phyloP scores from a whole-genome alignment of 768 basidiomycete genomes.

The Leccinum boreale region DNA sequence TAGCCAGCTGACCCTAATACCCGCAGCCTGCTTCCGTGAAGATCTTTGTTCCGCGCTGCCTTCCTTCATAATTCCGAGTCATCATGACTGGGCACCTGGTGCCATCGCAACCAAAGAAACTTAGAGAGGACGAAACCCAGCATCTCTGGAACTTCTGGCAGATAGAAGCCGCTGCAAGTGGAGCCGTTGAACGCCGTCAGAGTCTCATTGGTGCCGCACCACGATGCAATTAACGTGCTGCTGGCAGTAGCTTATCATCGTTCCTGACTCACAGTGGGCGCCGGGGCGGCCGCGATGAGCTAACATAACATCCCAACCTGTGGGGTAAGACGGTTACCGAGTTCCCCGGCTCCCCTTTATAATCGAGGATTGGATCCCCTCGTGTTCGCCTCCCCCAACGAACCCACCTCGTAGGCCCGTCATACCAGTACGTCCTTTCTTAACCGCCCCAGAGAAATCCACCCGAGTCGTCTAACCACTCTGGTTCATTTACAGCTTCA shows the following conservation, averaged over 20 bases:
- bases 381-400: neutral
- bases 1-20: too few relatives aligned
- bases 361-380: neutral
- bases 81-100: neutral
- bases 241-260: neutral
- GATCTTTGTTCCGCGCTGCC: too few relatives aligned
- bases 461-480: neutral
- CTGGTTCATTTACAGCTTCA: constrained; percentile 1
- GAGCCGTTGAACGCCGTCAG: constrained; percentile 11
- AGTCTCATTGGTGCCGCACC: neutral
- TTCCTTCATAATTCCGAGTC: too few relatives aligned
- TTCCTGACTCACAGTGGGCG: neutral
- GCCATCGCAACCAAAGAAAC: neutral
- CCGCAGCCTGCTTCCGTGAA: too few relatives aligned
- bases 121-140: neutral
- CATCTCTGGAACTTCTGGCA: neutral
- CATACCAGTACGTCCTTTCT: constrained; percentile 6
- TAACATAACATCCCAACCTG: neutral
- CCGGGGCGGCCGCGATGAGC: neutral
- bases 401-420: neutral
- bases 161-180: neutral
- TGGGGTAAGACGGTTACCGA: neutral
- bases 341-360: constrained; percentile 1
- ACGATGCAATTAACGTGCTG: constrained; percentile 3
- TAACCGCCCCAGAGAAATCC: neutral